Evolutionary conservation across 352 stramenopile genomes (phyloP).

Genomic region (Globisporangium okanoganense): DNA sequence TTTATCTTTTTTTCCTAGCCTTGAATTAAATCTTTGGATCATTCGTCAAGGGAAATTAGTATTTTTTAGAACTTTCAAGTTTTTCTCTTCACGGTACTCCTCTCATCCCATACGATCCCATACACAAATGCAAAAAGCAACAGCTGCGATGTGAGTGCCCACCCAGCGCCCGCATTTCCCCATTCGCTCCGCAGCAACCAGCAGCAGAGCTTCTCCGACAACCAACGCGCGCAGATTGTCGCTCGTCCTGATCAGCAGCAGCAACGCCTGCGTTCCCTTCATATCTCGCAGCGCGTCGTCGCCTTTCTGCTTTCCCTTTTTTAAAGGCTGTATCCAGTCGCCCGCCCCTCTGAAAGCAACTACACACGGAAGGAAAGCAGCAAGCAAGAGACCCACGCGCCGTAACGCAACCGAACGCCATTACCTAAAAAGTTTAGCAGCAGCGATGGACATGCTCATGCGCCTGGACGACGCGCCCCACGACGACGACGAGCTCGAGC

Average conservation of each 20-base stretch:
- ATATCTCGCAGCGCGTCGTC: background rate
- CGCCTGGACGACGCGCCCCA: constrained; percentile 1
- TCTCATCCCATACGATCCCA: background rate
- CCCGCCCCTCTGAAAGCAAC: background rate
- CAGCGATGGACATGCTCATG: constrained; percentile 8
- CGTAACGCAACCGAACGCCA: background rate
- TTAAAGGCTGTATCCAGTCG: background rate
- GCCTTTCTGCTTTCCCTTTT: background rate
- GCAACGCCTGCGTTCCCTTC: background rate
- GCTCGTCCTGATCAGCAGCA: background rate
- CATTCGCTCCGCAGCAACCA: constrained; percentile 1
- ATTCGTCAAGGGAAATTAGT: background rate
- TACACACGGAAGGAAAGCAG: background rate
- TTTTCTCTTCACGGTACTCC: background rate
- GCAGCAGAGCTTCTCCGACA: too few species aligned
- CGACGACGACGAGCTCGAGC: constrained; percentile 1
- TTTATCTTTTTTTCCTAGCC: background rate
- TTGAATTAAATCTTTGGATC: constrained; percentile 4
- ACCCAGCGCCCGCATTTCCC: constrained; percentile 3
- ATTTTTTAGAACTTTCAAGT: constrained; percentile 8
- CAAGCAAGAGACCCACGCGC: background rate
- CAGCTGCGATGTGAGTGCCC: background rate
- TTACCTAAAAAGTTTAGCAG: background rate
- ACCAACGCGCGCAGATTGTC: background rate
- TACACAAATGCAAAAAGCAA: background rate